A percentile compares a stretch with the other conserved stretches of the same genome.
Evolutionary conservation across 176 grass and related monocot genomes (phyloP).

Genomic region (Dactylis glomerata): DNA sequence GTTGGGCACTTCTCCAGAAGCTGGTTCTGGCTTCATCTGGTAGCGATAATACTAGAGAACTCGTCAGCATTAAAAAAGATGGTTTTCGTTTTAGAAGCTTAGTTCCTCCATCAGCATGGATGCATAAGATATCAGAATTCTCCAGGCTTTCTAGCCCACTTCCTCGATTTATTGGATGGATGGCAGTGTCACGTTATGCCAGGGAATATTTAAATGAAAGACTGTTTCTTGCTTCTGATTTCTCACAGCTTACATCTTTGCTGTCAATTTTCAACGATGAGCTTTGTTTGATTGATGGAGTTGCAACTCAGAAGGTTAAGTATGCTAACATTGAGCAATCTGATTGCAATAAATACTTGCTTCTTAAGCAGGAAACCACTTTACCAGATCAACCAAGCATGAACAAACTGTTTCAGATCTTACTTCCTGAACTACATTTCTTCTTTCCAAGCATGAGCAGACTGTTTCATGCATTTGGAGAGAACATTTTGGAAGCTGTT

Average conservation of each 20-base stretch:
- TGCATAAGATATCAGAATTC: conserved; percentile 74
- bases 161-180: conserved; percentile 86
- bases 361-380: conserved; percentile 43
- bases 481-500: conserved; percentile 90
- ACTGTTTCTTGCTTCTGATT: conserved; percentile 88
- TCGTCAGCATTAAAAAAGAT: conserved; percentile 43
- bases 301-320: conserved; percentile 48
- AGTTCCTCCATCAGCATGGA: conserved; percentile 82
- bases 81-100: conserved; percentile 77
- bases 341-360: conserved; percentile 31
- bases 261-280: conserved; percentile 89
- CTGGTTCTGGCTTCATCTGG: conserved; percentile 82
- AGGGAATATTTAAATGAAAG: conserved; percentile 74
- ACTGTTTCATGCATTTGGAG: conserved; percentile 61
- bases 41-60: conserved; percentile 54
- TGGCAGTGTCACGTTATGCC: conserved; percentile 81
- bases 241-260: conserved; percentile 80
- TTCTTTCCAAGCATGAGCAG: conserved; percentile 86
- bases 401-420: conserved; percentile 45
- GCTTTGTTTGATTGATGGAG: conserved; percentile 58
- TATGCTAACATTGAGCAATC: conserved; percentile 32
- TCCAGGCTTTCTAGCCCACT: conserved; percentile 59
- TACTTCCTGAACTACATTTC: conserved; percentile 73
- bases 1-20: conserved; percentile 78
- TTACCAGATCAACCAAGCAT: conserved; percentile 31